Base-by-base conservation (phyloP, 495 filamentous ascomycete species). In the Penicillium manginii region DNA sequence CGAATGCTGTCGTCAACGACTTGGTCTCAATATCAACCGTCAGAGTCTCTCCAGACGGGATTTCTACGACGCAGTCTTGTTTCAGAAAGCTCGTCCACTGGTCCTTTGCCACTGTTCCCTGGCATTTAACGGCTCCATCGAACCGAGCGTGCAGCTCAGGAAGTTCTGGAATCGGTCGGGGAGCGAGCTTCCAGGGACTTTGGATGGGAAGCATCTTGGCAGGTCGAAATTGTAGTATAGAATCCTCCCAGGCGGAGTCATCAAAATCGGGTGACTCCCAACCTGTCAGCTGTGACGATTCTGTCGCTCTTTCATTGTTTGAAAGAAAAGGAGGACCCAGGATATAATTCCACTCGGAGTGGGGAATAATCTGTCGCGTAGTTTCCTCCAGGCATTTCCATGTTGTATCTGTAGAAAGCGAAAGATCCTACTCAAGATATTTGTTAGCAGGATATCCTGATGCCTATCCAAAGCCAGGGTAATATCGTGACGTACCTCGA, bases 201-300 rank as follows among this genome's bases (percentile, higher is more conserved):
- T 61, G 49, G 11, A 71, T 60, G 18, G 68, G 65, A 15, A 68
- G 50, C 68, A 71, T 71, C n/a, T 63, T 61, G 0, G 52, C 61
- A 2, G 57, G 57, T 29, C 49, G 58, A 10, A 61, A 58, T 52
- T 58, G 50, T 3, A 51, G 29, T 2, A 63, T 37, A 1, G 69
- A 62, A 18, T 11, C 12, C 10, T 49, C 26, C 69, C 66, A 72
- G 2, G 48, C 32, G 2, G 58, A 52, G 39, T 72, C 63, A 40
- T 70, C 64, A 31, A 60, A 72, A 2, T 23, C 52, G 2, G 52
- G 15, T 39, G 12, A 7, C 2, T 63, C 48, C 62, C 63, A 68
- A 9, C 62, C 67, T 14, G 39, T 33, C 1, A 63, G 55, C 1
- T 45, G 31, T 22, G 47, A 21, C 1, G 31, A 39, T 15, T 61